phyloP scores from a whole-genome alignment of 2,329 filamentous ascomycete species.

The Ophiostoma montium region DNA sequence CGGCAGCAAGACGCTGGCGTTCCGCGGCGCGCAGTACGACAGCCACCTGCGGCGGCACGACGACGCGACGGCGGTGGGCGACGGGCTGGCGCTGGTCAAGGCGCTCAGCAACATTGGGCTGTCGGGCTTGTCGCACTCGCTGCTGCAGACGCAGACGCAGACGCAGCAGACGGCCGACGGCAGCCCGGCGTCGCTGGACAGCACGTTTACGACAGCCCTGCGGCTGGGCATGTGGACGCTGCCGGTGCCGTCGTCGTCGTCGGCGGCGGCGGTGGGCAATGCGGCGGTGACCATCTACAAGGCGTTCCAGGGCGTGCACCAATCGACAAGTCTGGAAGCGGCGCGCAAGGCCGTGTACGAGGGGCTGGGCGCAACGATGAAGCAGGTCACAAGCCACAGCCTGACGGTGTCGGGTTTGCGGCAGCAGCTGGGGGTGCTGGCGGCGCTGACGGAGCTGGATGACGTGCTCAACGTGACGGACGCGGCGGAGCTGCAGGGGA shows the following conservation, averaged over 20 bases:
- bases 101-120: conserved; percentile 71
- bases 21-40: conserved; percentile 83
- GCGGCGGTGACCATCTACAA: conserved; percentile 62
- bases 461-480: conserved; percentile 54
- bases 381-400: conserved; percentile 33
- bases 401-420: conserved; percentile 38
- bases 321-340: conserved; percentile 39
- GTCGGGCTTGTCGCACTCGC: conserved; percentile 69
- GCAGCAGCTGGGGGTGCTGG: conserved; percentile 46
- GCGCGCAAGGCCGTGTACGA: conserved; percentile 47
- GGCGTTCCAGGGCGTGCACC: conserved; percentile 65
- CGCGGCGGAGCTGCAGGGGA: conserved; percentile 43
- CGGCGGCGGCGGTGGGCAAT: conserved; percentile 30
- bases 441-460: conserved; percentile 67
- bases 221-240: conserved; percentile 88
- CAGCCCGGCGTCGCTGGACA: conserved; percentile 47
- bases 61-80: conserved; percentile 36
- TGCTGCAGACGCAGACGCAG: conserved; percentile 46
- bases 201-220: conserved; percentile 64
- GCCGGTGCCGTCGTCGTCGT: conserved; percentile 42
- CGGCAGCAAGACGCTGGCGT: conserved; percentile 74
- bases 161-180: conserved; percentile 47
- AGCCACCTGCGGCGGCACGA: conserved; percentile 57
- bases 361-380: conserved; percentile 47
- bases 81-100: conserved; percentile 57